These are phyloP conservation scores for Xylaria cubensis DNA, from an alignment of 495 filamentous ascomycete species.

Conservation along the genomic window DNA sequence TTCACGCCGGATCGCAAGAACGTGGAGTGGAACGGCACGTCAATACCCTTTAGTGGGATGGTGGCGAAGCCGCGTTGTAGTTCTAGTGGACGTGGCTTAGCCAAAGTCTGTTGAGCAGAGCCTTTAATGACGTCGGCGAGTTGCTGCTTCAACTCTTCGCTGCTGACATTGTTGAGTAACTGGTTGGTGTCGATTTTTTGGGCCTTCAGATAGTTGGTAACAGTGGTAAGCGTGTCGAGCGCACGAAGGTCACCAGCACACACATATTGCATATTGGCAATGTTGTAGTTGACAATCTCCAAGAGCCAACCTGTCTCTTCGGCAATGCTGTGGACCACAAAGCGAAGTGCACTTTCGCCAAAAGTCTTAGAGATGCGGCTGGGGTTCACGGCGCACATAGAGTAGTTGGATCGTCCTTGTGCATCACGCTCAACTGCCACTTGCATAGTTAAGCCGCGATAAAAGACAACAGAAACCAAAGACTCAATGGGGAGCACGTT, in stretches of 20 bases:
- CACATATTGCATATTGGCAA: constrained; percentile 98
- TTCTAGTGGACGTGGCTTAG: constrained; percentile 85
- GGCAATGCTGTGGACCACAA: constrained; percentile 89
- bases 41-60: constrained; percentile 94
- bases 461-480: constrained; percentile 98
- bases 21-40: constrained; percentile 98
- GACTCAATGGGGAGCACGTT: constrained; percentile 99
- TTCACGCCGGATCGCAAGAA: constrained; percentile 98
- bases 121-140: constrained; percentile 85
- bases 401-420: constrained; percentile 91
- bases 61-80: constrained; percentile 95
- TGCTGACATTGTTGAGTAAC: constrained; percentile 81
- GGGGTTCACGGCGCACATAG: constrained; percentile 98
- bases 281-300: constrained; percentile 99
- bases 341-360: constrained; percentile 94
- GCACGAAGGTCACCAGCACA: constrained; percentile 96
- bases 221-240: constrained; percentile 89
- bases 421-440: constrained; percentile 97
- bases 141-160: constrained; percentile 77
- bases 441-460: constrained; percentile 98
- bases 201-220: constrained; percentile 91
- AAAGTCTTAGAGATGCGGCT: constrained; percentile 97
- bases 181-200: constrained; percentile 96
- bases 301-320: constrained; percentile 93
- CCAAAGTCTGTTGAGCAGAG: constrained; percentile 82